These are phyloP conservation scores for Phaeosphaeriaceae sp. DNA, from an alignment of 2,329 filamentous ascomycete species.

Conservation along the genomic window DNA sequence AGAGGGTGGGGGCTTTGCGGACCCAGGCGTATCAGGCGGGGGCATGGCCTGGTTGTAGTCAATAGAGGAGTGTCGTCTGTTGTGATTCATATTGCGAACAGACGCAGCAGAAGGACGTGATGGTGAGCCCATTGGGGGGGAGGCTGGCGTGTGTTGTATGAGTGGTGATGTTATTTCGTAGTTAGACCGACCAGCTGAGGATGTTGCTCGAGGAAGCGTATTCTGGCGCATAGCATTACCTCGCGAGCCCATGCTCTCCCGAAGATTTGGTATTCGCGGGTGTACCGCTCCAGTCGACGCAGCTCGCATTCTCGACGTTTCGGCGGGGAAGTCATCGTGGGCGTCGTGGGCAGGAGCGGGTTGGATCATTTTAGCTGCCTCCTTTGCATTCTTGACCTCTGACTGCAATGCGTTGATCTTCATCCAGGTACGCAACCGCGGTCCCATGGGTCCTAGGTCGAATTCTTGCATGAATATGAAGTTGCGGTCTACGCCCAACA, in stretches of 20 bases:
- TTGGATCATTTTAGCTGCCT: slow-evolving; percentile 40
- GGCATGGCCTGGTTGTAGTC: slow-evolving; percentile 63
- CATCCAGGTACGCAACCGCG: slow-evolving; percentile 92
- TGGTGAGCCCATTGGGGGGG: slow-evolving; percentile 49
- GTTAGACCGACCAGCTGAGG: slow-evolving; percentile 39
- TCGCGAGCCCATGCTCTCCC: slow-evolving; percentile 40
- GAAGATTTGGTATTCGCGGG: slow-evolving; percentile 46
- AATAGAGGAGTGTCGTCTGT: slow-evolving; percentile 84
- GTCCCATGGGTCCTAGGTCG: slow-evolving; percentile 87
- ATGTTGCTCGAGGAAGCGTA: slow-evolving; percentile 37
- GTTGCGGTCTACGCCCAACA: slow-evolving; percentile 93
- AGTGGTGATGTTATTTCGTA: slow-evolving; percentile 52
- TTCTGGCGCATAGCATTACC: slow-evolving; percentile 33
- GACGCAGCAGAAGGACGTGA: slow-evolving; percentile 78
- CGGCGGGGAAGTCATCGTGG: slow-evolving; percentile 39
- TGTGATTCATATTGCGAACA: slow-evolving; percentile 81
- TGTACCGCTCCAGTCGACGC: slow-evolving; percentile 51
- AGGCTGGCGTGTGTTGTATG: slow-evolving; percentile 52
- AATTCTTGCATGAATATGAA: slow-evolving; percentile 96
- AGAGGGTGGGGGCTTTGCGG: slow-evolving; percentile 26
- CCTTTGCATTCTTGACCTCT: slow-evolving; percentile 70
- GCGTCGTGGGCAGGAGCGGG: slow-evolving; percentile 42
- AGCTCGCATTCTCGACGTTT: slow-evolving; percentile 54
- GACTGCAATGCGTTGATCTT: slow-evolving; percentile 93
- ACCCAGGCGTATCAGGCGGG: slow-evolving; percentile 25